Evolutionary conservation across 768 basidiomycete species (phyloP), one percentile per base, ranked within the genome.

Genomic region (Phanerochaete carnosa): DNA sequence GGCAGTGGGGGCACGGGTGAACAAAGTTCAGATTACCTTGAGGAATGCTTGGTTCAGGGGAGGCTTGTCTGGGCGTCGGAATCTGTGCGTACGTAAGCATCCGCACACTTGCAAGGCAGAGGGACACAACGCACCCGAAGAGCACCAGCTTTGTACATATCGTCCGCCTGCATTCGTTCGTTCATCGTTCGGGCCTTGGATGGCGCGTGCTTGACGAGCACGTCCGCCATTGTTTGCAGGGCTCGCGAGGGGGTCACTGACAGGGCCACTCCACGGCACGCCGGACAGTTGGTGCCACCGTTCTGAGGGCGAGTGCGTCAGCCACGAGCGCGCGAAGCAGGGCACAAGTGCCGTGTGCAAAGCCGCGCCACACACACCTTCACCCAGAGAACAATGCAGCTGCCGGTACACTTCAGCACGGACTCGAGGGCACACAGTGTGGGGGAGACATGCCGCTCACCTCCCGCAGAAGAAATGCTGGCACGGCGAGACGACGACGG

Each of bases 401-500:
- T 94, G 62, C 13, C 47, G 30, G 63, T 11, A 57, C 68, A 29
- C 11, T 51, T 66, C 35, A 66, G 62, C 47, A 37, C n/a, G n/a
- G 33, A 43, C 39, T 13, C 45, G 37, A 33, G 0, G 55, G 25
- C 37, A 51, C 16, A 32, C 15, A 32, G 1, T 50, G 9, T 1
- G 16, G 2, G 32, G 53, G n/a, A n/a, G n/a, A n/a, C n/a, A n/a
- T n/a, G n/a, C 19, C 12, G 52, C 75, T 60, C 73, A 92, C 90
- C 92, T 92, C 73, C 92, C 92, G 68, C 92, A 94, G 70, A 93
- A 94, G 79, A 90, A 92, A 78, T 94, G 92, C 66, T 93, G 90
- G 71, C 92, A 94, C 30, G 92, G 92, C 35, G 82, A 79, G 55
- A 94, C 89, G 29, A 92, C 76, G 16, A 94, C 92, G 2, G 92